Conservation (phyloP, 2,329 filamentous ascomycete species). For the Septoria linicola region DNA sequence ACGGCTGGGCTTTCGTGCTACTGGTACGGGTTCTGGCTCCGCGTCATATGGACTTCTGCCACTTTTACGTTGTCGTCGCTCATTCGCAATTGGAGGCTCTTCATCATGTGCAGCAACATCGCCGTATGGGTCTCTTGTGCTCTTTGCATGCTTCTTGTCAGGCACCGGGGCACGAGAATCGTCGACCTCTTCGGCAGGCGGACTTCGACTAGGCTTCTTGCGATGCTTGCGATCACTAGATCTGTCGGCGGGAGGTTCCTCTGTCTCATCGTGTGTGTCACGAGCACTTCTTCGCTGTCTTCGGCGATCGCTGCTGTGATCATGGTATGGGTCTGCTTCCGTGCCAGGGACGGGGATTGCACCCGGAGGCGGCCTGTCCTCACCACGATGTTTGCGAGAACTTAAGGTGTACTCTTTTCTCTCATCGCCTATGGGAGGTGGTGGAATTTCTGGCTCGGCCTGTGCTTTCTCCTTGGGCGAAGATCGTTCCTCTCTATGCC, state of each 20-base stretch:
- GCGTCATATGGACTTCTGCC: conserved; percentile 20
- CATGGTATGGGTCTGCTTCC: conserved; percentile 12
- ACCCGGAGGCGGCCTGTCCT: conserved; percentile 15
- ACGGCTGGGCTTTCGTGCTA: conserved; percentile 14
- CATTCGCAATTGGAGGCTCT: conserved; percentile 10
- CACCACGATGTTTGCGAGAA: conserved; percentile 10
- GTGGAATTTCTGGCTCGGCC: conserved; percentile 24
- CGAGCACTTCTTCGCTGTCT: conserved; percentile 11
- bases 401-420: conserved; percentile 15
- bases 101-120: neutral
- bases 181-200: neutral
- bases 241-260: neutral
- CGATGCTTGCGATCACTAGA: neutral
- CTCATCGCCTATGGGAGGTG: conserved; percentile 28
- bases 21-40: conserved; percentile 11
- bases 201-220: conserved; percentile 1
- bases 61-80: conserved; percentile 13
- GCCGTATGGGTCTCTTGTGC: conserved; percentile 6
- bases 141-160: neutral
- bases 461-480: conserved; percentile 17
- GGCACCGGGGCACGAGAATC: too few relatives aligned
- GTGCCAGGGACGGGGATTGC: conserved; percentile 18
- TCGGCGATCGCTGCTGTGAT: conserved; percentile 10
- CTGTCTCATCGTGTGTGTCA: neutral
- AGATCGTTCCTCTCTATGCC: conserved; percentile 16